Evolutionary conservation across 2,329 filamentous ascomycete genomes (phyloP), one percentile per base, ranked within the genome.

Genomic region (Penicillium sp.): DNA sequence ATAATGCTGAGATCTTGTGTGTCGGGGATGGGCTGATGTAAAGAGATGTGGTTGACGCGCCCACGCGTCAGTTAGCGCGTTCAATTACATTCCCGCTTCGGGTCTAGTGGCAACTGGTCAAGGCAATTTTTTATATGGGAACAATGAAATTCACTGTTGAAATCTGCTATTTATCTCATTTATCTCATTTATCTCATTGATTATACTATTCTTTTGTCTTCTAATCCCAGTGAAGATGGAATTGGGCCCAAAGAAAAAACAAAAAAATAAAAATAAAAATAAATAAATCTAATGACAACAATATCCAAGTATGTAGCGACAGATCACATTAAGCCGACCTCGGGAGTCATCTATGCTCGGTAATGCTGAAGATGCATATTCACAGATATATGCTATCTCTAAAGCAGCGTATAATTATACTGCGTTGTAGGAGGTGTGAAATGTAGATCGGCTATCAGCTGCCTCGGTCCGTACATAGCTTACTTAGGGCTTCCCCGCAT

Each of bases 31-130:
- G 32, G 29, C 39, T 37, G 56, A 50, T 50, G 45, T 37, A 43
- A 53, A 48, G 48, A 52, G 53, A 3, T 22, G 22, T n/a, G 32
- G 34, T 61, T 48, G 57, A 61, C 59, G 65, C 61, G 65, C 46
- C 45, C 51, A 59, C 65, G 65, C 62, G 64, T 61, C 50, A 56
- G 55, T 56, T 63, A 56, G 62, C 66, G 63, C 61, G 64, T 64
- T 61, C 60, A 66, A 61, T 65, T 65, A 63, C 58, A 63, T 66
- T 66, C 53, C 63, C 63, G 46, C 57, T 62, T 65, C 50, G 35
- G 60, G 34, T 18, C 43, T 56, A 18, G 9, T 32, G 31, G 20
- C 34, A 53, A 46, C 50, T 52, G 50, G 50, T 20, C 7, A 26
- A 32, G 3, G 2, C 14, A 3, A 6, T 16, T 32, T 32, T 32